Conservation (phyloP, 305 asterid genomes). For the Withania somnifera region DNA sequence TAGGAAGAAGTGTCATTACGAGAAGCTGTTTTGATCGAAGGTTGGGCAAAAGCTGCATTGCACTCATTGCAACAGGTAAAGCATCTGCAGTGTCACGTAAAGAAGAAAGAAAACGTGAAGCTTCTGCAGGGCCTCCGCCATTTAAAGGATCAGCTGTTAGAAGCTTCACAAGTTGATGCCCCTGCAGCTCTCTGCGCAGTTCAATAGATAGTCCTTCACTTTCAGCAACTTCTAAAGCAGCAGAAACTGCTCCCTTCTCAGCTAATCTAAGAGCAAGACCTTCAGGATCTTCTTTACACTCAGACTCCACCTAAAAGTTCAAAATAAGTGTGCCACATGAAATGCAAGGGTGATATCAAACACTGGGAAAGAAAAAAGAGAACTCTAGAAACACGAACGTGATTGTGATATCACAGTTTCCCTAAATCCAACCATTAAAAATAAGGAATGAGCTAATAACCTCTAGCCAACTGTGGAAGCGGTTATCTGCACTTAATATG, state of each 20-base stretch:
- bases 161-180: constrained; percentile 99
- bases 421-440: constrained; percentile 1
- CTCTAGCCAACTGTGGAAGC: constrained; percentile 92
- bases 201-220: constrained; percentile 89
- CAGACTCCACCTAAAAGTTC: constrained; percentile 64
- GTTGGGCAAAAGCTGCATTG: constrained; percentile 97
- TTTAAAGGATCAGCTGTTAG: constrained; percentile 89
- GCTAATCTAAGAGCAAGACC: constrained; percentile 99
- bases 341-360: background rate
- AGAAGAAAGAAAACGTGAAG: constrained; percentile 94
- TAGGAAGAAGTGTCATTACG: constrained; percentile 35
- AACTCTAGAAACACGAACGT: background rate
- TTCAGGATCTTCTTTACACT: constrained; percentile 95
- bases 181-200: constrained; percentile 94
- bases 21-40: constrained; percentile 97
- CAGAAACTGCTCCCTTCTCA: constrained; percentile 95
- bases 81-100: constrained; percentile 91
- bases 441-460: constrained; percentile 24
- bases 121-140: constrained; percentile 99
- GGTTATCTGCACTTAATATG: constrained; percentile 90
- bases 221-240: constrained; percentile 93
- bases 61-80: constrained; percentile 96
- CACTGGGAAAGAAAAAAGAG: background rate
- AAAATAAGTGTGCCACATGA: constrained; percentile 8
- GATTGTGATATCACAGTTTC: background rate